Percentiles rank a stretch among this genome's conserved stretches.
These are phyloP conservation scores for Colletotrichum sp. DNA, from an alignment of 2,329 filamentous ascomycete species.

Conservation along the genomic window DNA sequence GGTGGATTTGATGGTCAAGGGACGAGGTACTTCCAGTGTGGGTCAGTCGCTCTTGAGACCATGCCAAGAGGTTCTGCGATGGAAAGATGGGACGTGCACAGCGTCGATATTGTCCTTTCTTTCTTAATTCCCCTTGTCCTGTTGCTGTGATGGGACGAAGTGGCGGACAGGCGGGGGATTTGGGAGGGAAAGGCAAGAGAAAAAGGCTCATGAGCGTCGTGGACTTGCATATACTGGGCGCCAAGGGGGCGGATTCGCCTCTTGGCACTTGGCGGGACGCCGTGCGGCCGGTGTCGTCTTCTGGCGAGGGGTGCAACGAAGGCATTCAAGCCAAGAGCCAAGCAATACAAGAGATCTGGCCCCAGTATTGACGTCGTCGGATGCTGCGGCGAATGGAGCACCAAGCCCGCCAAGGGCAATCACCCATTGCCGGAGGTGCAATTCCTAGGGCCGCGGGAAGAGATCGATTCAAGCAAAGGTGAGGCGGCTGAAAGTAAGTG, in stretches of 20 bases:
- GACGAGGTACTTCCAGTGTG: slow-evolving; percentile 11
- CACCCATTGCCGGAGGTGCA: not conserved
- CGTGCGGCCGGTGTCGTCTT: slow-evolving; percentile 17
- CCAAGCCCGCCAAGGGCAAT: slow-evolving; percentile 15
- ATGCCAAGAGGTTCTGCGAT: slow-evolving; percentile 16
- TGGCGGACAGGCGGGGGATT: not conserved
- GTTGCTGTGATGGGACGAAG: not conserved
- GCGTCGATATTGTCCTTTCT: not conserved
- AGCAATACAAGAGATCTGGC: slow-evolving; percentile 15
- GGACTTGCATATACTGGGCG: not conserved
- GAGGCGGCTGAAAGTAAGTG: not conserved
- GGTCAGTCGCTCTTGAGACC: slow-evolving; percentile 22
- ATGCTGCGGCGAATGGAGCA: not conserved
- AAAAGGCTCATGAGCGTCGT: slow-evolving; percentile 2
- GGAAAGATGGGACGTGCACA: slow-evolving; percentile 10
- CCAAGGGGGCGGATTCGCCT: slow-evolving; percentile 1
- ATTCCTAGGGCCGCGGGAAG: not conserved
- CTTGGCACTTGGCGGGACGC: slow-evolving; percentile 19
- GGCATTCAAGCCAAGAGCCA: slow-evolving; percentile 4
- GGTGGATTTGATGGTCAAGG: not conserved
- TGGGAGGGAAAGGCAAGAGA: not conserved
- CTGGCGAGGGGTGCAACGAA: not conserved
- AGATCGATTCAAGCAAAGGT: not conserved
- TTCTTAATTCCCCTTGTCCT: not conserved
- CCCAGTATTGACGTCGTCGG: not conserved